These are phyloP conservation scores for Neofusicoccum laricinum DNA, from an alignment of 2,329 filamentous ascomycete species.

Conservation along the genomic window DNA sequence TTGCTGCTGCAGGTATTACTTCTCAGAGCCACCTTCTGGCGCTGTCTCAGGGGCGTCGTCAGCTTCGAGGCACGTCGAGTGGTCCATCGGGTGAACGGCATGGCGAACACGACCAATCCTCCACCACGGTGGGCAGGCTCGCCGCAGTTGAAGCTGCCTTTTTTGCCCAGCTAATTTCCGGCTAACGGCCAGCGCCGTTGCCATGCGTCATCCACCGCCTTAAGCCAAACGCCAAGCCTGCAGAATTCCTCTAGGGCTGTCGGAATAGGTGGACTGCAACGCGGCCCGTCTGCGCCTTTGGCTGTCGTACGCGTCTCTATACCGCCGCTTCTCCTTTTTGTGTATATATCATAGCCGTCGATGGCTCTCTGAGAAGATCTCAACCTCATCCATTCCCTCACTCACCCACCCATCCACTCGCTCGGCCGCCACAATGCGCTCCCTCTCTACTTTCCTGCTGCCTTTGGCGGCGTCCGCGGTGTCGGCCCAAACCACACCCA, in stretches of 20 bases:
- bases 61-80: neutral
- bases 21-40: neutral
- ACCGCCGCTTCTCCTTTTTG: neutral
- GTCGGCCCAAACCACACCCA: neutral
- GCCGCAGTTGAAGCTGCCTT: neutral
- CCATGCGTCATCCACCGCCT: neutral
- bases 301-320: neutral
- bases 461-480: neutral
- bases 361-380: neutral
- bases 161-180: neutral
- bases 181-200: neutral
- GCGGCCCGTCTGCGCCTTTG: constrained; percentile 1
- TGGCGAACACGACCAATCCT: neutral
- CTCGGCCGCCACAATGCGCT: neutral
- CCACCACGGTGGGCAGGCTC: neutral
- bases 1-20: neutral
- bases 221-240: neutral
- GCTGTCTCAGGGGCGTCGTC: neutral
- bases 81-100: neutral
- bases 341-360: neutral
- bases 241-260: neutral
- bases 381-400: neutral
- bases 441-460: neutral
- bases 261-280: neutral
- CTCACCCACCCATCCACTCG: neutral